Base-by-base conservation (phyloP, 2,329 filamentous ascomycete species). In the Hymenoscyphus fructigenus region DNA sequence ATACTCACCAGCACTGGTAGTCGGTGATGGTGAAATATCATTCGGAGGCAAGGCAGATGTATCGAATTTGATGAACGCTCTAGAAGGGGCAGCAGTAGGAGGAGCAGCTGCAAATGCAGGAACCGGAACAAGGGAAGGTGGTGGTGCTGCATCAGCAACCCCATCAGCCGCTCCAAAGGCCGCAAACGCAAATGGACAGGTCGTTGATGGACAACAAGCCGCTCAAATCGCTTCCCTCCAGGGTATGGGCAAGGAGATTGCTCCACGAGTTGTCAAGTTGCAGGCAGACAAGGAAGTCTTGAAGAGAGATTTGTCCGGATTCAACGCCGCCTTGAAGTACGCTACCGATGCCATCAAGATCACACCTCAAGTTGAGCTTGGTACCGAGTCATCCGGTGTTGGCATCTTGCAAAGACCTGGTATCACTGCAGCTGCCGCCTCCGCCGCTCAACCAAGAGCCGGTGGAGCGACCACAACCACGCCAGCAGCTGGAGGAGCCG, bases 231-330 rank as follows among this genome's bases (percentile, higher is more conserved):
- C 79, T 57, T 72, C 75, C 17, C 77, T 83, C 38, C 80, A 82
- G 68, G 81, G 80, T 34, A 78, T 82, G 75, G 80, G 80, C 70
- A 83, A 82, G 75, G 78, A 81, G 68, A 82, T 83, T 68, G 78
- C 79, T 28, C 81, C 81, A 28, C 79, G 81, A 12, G 71, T 73
- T 20, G 63, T 67, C n/a, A 34, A 26, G 7, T 32, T 66, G 56
- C 56, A 53, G 59, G 63, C 68, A 38, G 36, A 38, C 36, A 38
- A 38, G 36, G 57, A 71, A 20, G 62, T 70, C 32, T 61, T 66
- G 17, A 79, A 78, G 69, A 76, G 79, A 65, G 78, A 80, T 65
- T 70, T 78, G 23, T 67, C 72, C 50, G 78, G 79, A 57, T 80
- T 80, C 66, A 77, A 80, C 68, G 76, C 78, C 7, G 78, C 79